A percentile compares a stretch with the other conserved stretches of the same genome.
Evolutionary conservation across 106 monocot genomes (phyloP).

Genomic region (Amphibolis antarctica): DNA sequence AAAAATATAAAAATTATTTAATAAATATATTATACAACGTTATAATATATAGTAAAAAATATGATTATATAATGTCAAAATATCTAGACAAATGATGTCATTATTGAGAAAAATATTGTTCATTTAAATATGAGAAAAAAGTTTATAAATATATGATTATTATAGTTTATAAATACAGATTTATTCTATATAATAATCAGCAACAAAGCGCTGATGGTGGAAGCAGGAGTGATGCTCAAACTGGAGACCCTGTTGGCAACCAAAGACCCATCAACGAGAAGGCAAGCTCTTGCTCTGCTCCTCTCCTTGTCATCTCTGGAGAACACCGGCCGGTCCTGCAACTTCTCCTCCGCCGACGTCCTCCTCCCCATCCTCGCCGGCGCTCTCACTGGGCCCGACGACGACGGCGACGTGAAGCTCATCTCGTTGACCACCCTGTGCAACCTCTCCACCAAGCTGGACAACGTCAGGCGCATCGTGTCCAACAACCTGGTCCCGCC

Average conservation of each 20-base stretch:
- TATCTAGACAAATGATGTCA: too few species aligned
- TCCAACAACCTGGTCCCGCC: slow-evolving; percentile 27
- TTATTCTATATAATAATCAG: slow-evolving; percentile 17
- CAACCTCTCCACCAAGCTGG: slow-evolving; percentile 57
- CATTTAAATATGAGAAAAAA: too few species aligned
- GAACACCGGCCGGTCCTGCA: slow-evolving; percentile 28
- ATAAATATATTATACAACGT: too few species aligned
- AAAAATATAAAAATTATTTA: too few species aligned
- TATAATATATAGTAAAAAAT: too few species aligned
- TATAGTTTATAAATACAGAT: not conserved
- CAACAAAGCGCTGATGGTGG: slow-evolving; percentile 55
- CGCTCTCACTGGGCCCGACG: slow-evolving; percentile 13
- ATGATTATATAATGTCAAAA: too few species aligned
- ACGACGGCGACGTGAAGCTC: slow-evolving; percentile 7
- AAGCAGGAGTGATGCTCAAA: slow-evolving; percentile 44
- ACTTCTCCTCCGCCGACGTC: slow-evolving; percentile 3
- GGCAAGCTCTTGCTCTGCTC: slow-evolving; percentile 35
- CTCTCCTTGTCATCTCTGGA: slow-evolving; percentile 46
- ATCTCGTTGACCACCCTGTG: slow-evolving; percentile 29
- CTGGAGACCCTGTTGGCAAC: slow-evolving; percentile 21
- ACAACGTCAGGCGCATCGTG: slow-evolving; percentile 31
- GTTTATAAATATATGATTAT: too few species aligned
- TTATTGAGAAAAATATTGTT: too few species aligned
- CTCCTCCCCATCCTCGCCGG: slow-evolving; percentile 40
- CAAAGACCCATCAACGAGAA: slow-evolving; percentile 13